Evolutionary conservation across 257 asterid species (phyloP), one percentile per base, ranked within the genome.

Genomic region (Nicotiana tomentosiformis): DNA sequence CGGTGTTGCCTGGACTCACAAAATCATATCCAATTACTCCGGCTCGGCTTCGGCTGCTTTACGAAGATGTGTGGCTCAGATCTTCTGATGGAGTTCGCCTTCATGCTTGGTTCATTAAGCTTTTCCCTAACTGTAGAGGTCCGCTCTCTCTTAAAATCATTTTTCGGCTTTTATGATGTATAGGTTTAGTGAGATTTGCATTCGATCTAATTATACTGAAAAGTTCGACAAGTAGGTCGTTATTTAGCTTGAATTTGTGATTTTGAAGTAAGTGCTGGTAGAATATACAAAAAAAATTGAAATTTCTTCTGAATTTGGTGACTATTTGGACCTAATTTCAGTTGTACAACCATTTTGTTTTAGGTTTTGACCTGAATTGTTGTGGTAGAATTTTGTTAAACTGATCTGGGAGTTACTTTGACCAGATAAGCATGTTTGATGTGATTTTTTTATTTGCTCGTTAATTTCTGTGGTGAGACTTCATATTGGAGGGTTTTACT

Each of bases 11-110:
- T 80, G 98, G 99, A 1, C 93, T 96, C 84, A 82, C 96, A 23
- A 96, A 90, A 84, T 89, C 99, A 29, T 96, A 96, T 89, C 92
- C 97, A 3, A 90, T 93, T 72, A 96, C 96, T n/a, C 99, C 99
- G 29, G 94, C 95, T 66, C 91, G 99, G 55, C 91, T 93, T 64
- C 94, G 95, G 46, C 97, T 96, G 55, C 83, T 88, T 1, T 93
- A 92, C 83, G 98, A 96, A 17, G 99, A 96, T 70, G 98, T 96
- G 18, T 94, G 99, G 99, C 98, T 96, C 77, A 92, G 96, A 61
- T 96, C 99, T 61, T 93, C 95, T 77, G 99, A 96, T 79, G 99
- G 98, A 55, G 95, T 96, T 57, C 97, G 98, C 66, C 99, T 96
- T 80, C 99, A 96, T 70, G 91, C 97, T 84, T 96, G 99, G 99